Evolutionary conservation across 2,329 filamentous ascomycete genomes (phyloP).

Genomic region (Parafenestella ontariensis): DNA sequence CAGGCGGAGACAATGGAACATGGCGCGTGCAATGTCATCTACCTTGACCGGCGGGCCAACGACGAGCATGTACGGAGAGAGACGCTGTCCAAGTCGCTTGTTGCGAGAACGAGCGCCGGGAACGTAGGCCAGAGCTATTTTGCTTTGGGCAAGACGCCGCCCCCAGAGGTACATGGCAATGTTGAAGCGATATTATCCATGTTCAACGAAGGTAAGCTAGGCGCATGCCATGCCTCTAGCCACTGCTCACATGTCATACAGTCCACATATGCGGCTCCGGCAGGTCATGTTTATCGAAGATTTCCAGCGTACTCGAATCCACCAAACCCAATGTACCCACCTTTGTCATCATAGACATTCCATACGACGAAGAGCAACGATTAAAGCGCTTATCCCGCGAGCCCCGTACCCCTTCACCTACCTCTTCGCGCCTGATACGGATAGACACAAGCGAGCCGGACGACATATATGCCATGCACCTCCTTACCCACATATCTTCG

Average conservation of each 20-base stretch:
- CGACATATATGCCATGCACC: conserved; percentile 53
- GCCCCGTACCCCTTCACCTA: conserved; percentile 51
- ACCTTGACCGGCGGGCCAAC: conserved; percentile 52
- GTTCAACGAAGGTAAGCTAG: conserved; percentile 50
- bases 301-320: conserved; percentile 45
- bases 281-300: conserved; percentile 46
- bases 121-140: conserved; percentile 48
- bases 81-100: conserved; percentile 43
- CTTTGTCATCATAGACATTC: conserved; percentile 53
- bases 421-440: conserved; percentile 39
- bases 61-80: conserved; percentile 50
- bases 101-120: conserved; percentile 40
- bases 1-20: conserved; percentile 51
- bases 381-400: conserved; percentile 51
- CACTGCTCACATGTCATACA: conserved; percentile 24
- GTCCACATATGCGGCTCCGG: conserved; percentile 52
- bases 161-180: conserved; percentile 48
- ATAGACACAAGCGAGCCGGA: conserved; percentile 46
- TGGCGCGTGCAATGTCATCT: conserved; percentile 55
- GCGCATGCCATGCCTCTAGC: not conserved
- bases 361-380: conserved; percentile 52
- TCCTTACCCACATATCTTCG: conserved; percentile 51
- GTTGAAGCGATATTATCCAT: conserved; percentile 50
- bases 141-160: conserved; percentile 36
- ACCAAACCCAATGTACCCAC: conserved; percentile 45